phyloP scores from a whole-genome alignment of 352 stramenopile genomes.

The Peronospora belbahrii region DNA sequence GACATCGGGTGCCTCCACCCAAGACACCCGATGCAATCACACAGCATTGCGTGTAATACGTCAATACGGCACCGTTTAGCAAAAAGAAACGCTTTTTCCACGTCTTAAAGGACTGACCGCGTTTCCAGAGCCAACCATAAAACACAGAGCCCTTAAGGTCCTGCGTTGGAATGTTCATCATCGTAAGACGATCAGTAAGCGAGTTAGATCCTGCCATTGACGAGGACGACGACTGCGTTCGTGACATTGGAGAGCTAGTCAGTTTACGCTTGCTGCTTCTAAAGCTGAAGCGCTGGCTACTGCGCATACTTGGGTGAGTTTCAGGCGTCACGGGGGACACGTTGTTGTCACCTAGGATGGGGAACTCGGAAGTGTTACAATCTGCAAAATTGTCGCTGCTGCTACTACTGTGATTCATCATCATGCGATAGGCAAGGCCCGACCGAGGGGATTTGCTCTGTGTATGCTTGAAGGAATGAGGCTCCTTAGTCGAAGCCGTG shows the following conservation, averaged over 20 bases:
- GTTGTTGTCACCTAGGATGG: slow-evolving; percentile 26
- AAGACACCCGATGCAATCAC: slow-evolving; percentile 51
- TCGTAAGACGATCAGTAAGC: slow-evolving; percentile 47
- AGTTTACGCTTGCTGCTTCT: slow-evolving; percentile 20
- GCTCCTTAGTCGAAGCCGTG: too few species aligned
- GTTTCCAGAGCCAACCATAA: slow-evolving; percentile 76
- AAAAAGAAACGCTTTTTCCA: slow-evolving; percentile 80
- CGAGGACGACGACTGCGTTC: slow-evolving; percentile 25
- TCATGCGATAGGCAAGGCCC: slow-evolving; percentile 11
- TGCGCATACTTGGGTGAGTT: slow-evolving; percentile 22
- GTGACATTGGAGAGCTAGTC: slow-evolving; percentile 18
- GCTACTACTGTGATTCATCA: slow-evolving; percentile 14
- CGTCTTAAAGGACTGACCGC: slow-evolving; percentile 62
- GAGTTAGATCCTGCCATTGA: slow-evolving; percentile 16
- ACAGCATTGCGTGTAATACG: slow-evolving; percentile 66
- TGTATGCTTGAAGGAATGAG: too few species aligned
- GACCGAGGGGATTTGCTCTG: neutral
- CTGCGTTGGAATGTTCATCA: slow-evolving; percentile 59
- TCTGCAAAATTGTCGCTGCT: slow-evolving; percentile 14
- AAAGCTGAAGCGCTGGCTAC: slow-evolving; percentile 12
- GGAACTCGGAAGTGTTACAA: slow-evolving; percentile 25
- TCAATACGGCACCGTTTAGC: slow-evolving; percentile 52
- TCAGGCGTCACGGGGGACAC: slow-evolving; percentile 20
- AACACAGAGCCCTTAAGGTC: slow-evolving; percentile 49
- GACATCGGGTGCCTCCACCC: slow-evolving; percentile 41